Conservation (phyloP, 768 basidiomycete genomes). For the Mycena rebaudengoi region DNA sequence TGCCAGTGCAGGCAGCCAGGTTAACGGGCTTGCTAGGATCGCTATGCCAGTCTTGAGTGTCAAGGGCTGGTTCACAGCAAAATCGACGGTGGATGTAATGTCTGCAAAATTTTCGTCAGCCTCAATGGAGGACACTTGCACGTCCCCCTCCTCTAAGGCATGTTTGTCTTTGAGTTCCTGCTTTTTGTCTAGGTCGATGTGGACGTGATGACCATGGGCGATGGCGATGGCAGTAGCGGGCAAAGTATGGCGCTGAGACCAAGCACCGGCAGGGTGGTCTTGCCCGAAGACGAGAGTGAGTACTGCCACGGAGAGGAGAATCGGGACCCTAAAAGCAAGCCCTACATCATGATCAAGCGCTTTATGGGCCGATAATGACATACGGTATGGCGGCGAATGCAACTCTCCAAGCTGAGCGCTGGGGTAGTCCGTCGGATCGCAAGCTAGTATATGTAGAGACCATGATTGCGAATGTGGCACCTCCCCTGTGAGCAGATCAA, state of each 20-base stretch:
- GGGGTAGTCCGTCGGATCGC: conserved; percentile 42
- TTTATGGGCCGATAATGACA: neutral
- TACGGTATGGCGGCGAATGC: conserved; percentile 64
- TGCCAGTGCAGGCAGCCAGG: conserved; percentile 63
- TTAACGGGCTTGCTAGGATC: conserved; percentile 52
- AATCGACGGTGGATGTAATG: conserved; percentile 46
- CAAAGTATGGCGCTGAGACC: conserved; percentile 54
- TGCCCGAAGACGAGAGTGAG: conserved; percentile 54
- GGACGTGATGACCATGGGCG: conserved; percentile 26
- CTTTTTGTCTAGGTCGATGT: conserved; percentile 31
- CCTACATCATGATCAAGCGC: neutral
- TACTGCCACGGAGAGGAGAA: conserved; percentile 53
- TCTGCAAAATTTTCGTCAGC: conserved; percentile 11
- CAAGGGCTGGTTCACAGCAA: conserved; percentile 55
- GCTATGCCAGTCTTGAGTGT: conserved; percentile 40
- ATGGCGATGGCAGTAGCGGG: conserved; percentile 36
- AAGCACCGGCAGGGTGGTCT: conserved; percentile 64
- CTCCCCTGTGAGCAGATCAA: conserved; percentile 38
- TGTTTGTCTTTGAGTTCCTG: conserved; percentile 36
- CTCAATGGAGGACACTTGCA: conserved; percentile 21
- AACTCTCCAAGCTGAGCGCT: conserved; percentile 60
- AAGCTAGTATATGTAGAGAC: conserved; percentile 56
- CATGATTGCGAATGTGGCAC: conserved; percentile 67
- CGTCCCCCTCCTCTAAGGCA: conserved; percentile 33
- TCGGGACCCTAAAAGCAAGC: conserved; percentile 46